Evolutionary conservation across 164 flowering plant genomes (phyloP).

Genomic region (Tetracentron sinense): DNA sequence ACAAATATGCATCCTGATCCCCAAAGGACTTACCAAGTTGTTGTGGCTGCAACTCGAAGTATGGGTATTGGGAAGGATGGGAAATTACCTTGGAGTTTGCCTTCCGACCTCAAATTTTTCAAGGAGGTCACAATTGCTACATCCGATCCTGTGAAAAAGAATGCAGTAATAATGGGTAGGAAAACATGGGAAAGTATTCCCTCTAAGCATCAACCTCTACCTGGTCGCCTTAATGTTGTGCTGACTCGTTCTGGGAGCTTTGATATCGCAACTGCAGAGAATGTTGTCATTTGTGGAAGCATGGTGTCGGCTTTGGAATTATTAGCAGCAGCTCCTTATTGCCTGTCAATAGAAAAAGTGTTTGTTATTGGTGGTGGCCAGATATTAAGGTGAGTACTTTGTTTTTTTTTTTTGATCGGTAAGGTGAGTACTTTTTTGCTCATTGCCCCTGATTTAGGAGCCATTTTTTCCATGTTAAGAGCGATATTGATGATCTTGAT

Average conservation of each 20-base stretch:
- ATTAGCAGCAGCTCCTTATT: too few species aligned
- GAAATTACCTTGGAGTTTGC: conserved; percentile 64
- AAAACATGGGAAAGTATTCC: too few species aligned
- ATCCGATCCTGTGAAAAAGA: too few species aligned
- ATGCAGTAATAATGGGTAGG: too few species aligned
- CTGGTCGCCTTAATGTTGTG: conserved; percentile 67
- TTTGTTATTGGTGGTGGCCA: too few species aligned
- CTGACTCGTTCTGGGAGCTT: conserved; percentile 61
- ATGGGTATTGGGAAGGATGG: conserved; percentile 77
- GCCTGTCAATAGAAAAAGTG: too few species aligned
- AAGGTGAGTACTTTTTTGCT: conserved; percentile 29
- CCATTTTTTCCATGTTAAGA: too few species aligned
- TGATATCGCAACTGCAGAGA: conserved; percentile 49
- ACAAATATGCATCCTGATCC: conserved; percentile 22
- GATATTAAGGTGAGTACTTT: conserved; percentile 41
- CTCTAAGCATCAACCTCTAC: too few species aligned
- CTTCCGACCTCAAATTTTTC: conserved; percentile 60
- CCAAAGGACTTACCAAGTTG: conserved; percentile 56
- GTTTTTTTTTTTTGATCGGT: conserved; percentile 3
- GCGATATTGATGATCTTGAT: not conserved
- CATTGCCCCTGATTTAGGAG: too few species aligned
- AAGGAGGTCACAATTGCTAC: conserved; percentile 52
- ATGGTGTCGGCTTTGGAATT: conserved; percentile 53
- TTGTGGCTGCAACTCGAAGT: conserved; percentile 63
- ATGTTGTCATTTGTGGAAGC: too few species aligned